Conservation (phyloP, 331 rosid species). For the Quercus lobata region DNA sequence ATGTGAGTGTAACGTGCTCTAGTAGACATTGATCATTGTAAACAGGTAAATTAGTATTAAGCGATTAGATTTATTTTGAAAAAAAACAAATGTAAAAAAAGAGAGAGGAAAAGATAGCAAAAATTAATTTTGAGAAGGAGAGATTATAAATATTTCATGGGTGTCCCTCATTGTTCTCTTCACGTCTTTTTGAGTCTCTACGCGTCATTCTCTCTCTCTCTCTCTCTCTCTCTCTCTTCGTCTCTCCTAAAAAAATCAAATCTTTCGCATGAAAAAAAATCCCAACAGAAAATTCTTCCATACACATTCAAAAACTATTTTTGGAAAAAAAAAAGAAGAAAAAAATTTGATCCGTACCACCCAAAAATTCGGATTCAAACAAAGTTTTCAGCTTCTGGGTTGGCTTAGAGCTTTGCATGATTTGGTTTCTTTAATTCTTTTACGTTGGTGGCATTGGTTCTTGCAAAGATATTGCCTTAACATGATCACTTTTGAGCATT, state of each 20-base stretch:
- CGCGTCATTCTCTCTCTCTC: conserved; percentile 13
- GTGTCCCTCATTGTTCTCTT: conserved; percentile 52
- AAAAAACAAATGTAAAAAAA: not conserved
- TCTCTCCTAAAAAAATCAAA: conserved; percentile 24
- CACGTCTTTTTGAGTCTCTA: conserved; percentile 31
- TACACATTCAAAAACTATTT: not conserved
- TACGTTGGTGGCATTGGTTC: conserved; percentile 25
- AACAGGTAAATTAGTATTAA: no score
- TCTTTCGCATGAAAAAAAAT: conserved; percentile 23
- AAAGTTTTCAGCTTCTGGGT: conserved; percentile 16
- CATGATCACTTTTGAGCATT: not conserved
- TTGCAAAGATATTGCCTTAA: conserved; percentile 5
- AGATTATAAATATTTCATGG: not conserved
- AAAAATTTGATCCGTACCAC: not conserved
- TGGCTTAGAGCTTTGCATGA: conserved; percentile 28
- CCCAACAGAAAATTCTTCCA: conserved; percentile 20
- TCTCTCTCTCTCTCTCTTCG: conserved; percentile 42
- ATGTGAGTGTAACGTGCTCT: no score
- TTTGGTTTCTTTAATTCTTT: conserved; percentile 3
- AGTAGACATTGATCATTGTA: no score
- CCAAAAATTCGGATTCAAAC: conserved; percentile 12
- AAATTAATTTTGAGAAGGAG: not conserved
- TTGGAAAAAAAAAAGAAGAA: not conserved
- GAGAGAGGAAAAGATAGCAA: conserved; percentile 1
- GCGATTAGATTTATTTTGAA: no score